Conservation (phyloP, 2,329 filamentous ascomycete genomes). For the Botryotinia narcissicola region DNA sequence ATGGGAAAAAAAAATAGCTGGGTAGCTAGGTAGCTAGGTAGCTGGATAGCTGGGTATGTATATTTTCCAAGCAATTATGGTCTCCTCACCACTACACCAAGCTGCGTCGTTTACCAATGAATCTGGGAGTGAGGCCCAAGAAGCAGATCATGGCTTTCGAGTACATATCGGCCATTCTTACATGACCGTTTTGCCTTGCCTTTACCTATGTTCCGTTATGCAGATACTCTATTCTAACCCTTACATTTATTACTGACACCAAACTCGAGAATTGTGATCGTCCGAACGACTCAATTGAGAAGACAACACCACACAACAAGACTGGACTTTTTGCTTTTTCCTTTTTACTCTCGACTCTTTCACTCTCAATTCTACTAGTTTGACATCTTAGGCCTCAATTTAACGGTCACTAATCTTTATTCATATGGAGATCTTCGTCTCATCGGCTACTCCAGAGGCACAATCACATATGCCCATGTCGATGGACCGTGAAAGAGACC, state of each 20-base stretch:
- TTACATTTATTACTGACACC: neutral
- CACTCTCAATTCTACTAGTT: neutral
- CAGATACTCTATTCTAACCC: neutral
- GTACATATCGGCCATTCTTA: neutral
- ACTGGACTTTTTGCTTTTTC: neutral
- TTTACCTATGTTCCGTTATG: slow-evolving; percentile 14
- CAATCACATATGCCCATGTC: slow-evolving; percentile 14
- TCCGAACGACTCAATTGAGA: neutral
- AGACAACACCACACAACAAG: neutral
- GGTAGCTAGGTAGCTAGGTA: too few species aligned
- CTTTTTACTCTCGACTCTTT: too few species aligned
- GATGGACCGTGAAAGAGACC: slow-evolving; percentile 7
- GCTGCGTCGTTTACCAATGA: slow-evolving; percentile 32
- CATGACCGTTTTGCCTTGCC: neutral
- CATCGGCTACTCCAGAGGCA: slow-evolving; percentile 32
- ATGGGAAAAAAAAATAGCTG: neutral
- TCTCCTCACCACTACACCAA: slow-evolving; percentile 21
- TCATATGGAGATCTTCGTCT: slow-evolving; percentile 22
- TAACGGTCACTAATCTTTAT: slow-evolving; percentile 4
- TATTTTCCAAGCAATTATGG: slow-evolving; percentile 23
- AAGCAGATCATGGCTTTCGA: slow-evolving; percentile 30
- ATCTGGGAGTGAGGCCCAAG: slow-evolving; percentile 17
- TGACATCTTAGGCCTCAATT: slow-evolving; percentile 7
- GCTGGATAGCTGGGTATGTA: neutral
- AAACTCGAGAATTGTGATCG: neutral